Conservation (phyloP, 2,329 filamentous ascomycete species). For the Ilyonectria robusta region DNA sequence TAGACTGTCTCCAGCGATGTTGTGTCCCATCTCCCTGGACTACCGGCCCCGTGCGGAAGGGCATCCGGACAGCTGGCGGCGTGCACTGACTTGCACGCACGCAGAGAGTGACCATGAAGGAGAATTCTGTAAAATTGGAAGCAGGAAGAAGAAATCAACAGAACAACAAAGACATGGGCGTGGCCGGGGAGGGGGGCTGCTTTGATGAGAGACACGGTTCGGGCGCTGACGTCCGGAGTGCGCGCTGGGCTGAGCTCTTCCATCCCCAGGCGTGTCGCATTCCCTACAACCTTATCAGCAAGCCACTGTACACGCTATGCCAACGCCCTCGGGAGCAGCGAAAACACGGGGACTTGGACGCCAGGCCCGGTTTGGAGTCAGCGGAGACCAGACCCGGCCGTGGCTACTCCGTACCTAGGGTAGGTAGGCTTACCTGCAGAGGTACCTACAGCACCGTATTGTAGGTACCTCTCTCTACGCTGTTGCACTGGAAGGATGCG, state of each 20-base stretch:
- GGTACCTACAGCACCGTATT: constrained; percentile 11
- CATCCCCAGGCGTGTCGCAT: constrained; percentile 26
- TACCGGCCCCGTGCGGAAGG: constrained; percentile 46
- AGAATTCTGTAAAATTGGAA: background rate
- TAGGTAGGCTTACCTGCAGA: constrained; percentile 12
- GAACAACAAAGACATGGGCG: background rate
- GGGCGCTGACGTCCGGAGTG: too few species aligned
- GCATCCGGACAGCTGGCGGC: constrained; percentile 30
- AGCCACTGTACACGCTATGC: constrained; percentile 27
- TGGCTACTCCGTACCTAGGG: background rate
- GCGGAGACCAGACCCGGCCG: constrained; percentile 24
- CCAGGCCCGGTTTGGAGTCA: constrained; percentile 7
- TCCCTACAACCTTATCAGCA: constrained; percentile 45
- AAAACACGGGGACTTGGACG: constrained; percentile 14
- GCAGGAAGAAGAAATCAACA: constrained; percentile 2
- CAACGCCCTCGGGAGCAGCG: constrained; percentile 25
- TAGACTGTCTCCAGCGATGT: constrained; percentile 28
- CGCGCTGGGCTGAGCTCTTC: background rate
- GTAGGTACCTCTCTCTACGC: background rate
- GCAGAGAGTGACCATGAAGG: background rate
- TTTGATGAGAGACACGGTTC: background rate
- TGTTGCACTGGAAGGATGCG: background rate
- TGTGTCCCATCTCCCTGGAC: constrained; percentile 43
- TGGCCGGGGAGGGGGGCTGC: too few species aligned
- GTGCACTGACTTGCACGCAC: constrained; percentile 24